These are phyloP conservation scores for Micractinium sp. DNA, from an alignment of 139 green algal species.

Conservation along the genomic window DNA sequence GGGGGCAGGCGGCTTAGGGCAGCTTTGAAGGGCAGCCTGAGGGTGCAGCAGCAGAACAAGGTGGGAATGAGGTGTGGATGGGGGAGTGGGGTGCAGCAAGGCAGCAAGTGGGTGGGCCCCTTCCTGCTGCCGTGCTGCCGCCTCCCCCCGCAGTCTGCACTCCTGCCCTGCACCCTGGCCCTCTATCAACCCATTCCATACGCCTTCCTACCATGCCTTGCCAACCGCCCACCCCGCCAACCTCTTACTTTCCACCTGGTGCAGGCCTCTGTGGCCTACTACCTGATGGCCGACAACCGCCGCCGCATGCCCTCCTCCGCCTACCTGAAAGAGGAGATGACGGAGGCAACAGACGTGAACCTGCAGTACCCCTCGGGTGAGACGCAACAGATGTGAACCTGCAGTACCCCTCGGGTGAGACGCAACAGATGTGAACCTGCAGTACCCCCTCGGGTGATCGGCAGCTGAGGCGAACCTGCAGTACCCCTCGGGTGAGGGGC, in stretches of 20 bases:
- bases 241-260: not conserved
- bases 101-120: not conserved
- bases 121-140: not conserved
- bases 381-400: slow-evolving; percentile 35
- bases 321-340: slow-evolving; percentile 73
- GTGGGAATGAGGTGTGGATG: not conserved
- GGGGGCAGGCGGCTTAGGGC: no score
- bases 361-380: slow-evolving; percentile 36
- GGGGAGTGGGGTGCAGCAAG: not conserved
- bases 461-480: slow-evolving; percentile 39
- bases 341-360: slow-evolving; percentile 48
- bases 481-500: slow-evolving; percentile 23
- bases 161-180: no score
- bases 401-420: slow-evolving; percentile 30
- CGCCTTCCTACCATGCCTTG: not conserved
- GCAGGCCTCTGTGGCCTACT: slow-evolving; percentile 97
- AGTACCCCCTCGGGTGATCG: slow-evolving; percentile 28
- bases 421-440: slow-evolving; percentile 38
- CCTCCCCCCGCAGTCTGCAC: no score
- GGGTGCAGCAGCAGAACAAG: not conserved
- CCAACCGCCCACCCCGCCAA: not conserved
- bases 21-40: not conserved
- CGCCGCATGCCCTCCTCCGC: slow-evolving; percentile 64
- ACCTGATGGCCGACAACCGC: slow-evolving; percentile 90
- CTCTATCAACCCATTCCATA: no score